These are phyloP conservation scores for Xylariaceae sp. DNA, from an alignment of 2,329 filamentous ascomycete genomes.

Conservation along the genomic window DNA sequence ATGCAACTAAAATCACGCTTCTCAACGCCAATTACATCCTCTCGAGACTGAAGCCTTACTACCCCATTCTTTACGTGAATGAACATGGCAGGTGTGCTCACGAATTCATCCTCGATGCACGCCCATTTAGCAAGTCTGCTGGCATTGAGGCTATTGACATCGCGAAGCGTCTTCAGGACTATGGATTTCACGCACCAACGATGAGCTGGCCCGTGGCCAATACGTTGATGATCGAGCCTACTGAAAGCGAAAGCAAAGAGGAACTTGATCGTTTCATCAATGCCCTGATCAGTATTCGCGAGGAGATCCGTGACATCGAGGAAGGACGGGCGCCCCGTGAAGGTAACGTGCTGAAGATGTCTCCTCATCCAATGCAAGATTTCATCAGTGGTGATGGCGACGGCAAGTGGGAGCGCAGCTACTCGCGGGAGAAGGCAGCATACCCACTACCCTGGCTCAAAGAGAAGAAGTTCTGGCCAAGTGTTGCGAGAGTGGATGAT, in stretches of 20 bases:
- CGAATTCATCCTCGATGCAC: conserved; percentile 92
- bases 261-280: conserved; percentile 94
- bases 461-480: conserved; percentile 98
- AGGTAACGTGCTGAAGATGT: conserved; percentile 81
- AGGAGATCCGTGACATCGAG: conserved; percentile 81
- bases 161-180: conserved; percentile 94
- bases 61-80: conserved; percentile 92
- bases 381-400: conserved; percentile 59
- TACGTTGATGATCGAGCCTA: conserved; percentile 97
- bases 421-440: conserved; percentile 76
- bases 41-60: conserved; percentile 78
- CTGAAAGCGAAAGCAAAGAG: conserved; percentile 85
- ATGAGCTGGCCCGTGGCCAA: conserved; percentile 96
- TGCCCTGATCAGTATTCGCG: conserved; percentile 78
- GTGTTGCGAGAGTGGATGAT: conserved; percentile 81
- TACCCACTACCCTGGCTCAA: conserved; percentile 78
- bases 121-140: conserved; percentile 76
- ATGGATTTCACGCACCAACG: conserved; percentile 94
- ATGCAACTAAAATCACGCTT: conserved; percentile 88
- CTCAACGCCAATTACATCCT: conserved; percentile 97
- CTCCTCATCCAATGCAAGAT: conserved; percentile 82
- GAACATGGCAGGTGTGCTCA: conserved; percentile 83
- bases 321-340: conserved; percentile 69
- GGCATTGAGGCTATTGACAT: conserved; percentile 92
- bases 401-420: conserved; percentile 73